Base-by-base conservation (phyloP, 768 basidiomycete genomes). In the Gloeostereum incarnatum region DNA sequence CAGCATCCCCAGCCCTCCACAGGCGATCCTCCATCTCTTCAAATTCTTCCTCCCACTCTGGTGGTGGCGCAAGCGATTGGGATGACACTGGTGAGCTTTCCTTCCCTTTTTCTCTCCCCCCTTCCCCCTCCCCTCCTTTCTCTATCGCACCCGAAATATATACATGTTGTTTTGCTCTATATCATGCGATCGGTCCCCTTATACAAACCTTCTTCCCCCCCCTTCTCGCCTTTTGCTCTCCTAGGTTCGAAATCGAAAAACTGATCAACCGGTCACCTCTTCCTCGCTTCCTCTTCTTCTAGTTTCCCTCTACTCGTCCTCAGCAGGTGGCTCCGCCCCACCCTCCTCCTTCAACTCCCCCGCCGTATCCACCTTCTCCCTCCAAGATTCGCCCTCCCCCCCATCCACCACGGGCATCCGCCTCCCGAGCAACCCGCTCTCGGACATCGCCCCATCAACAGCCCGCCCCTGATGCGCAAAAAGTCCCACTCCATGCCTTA, bases 291-390 rank as follows among this genome's bases (percentile, higher is more conserved):
- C 29, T 10, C 18, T 7, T 6, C 16, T 17, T 22, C 10, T 31
- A 41, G 43, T 23, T n/a, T 44, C 38, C 5, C 34, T 44, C 52
- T 79, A 77, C 13, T 71, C 69, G 3, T 67, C 73, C n/a, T n/a
- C n/a, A n/a, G n/a, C n/a, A n/a, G n/a, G n/a, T n/a, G 61, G 71
- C 22, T 82, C 78, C 13, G 70, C 72, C 0, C 68, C 72, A 10
- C 71, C 76, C 0, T 81, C 83, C 0, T 77, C 75, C 3, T 83
- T 69, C 67, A 75, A 75, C 51, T 85, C 81, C 0, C 83, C 83
- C 17, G 66, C 70, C 18, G 57, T 69, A 5, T 55, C 69, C 17
- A 61, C 79, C 1, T 85, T 73, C 61, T 64, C 78, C 23, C 0
- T 68, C 70, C 0, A 80, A 82, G 0, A 76, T 74, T 3, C 82